These are phyloP conservation scores for Xenoacremonium recifei DNA, from an alignment of 2,329 filamentous ascomycete genomes.

Conservation along the genomic window DNA sequence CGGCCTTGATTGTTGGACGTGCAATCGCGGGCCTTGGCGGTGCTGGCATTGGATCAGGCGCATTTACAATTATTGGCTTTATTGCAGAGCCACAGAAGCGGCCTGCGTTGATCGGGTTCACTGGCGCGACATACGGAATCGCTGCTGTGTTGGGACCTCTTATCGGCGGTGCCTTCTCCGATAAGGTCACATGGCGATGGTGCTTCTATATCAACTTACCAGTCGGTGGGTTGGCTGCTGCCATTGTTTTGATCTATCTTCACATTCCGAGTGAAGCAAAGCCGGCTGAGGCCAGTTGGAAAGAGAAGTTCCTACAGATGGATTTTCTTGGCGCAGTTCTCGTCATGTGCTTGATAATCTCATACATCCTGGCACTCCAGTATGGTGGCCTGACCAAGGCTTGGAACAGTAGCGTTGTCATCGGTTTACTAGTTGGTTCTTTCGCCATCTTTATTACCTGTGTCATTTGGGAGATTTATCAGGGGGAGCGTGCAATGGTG, in stretches of 20 bases:
- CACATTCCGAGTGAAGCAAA: neutral
- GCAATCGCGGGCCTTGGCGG: constrained; percentile 4
- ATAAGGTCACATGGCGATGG: constrained; percentile 3
- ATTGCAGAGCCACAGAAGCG: constrained; percentile 6
- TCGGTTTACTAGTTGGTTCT: neutral
- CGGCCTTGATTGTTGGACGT: constrained; percentile 9
- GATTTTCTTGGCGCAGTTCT: neutral
- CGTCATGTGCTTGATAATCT: no score
- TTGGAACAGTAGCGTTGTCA: neutral
- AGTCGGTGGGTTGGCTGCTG: neutral
- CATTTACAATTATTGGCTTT: constrained; percentile 7
- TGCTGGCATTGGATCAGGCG: constrained; percentile 5
- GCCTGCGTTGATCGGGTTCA: constrained; percentile 4
- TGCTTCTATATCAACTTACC: constrained; percentile 1
- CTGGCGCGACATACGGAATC: constrained; percentile 24
- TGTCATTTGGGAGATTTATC: neutral
- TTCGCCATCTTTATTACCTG: neutral
- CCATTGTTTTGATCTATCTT: neutral
- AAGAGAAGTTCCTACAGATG: neutral
- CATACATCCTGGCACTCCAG: neutral
- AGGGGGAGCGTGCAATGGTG: constrained; percentile 31
- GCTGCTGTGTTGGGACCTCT: constrained; percentile 26
- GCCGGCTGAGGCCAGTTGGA: neutral
- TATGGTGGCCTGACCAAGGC: neutral
- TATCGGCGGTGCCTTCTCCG: constrained; percentile 26